These are phyloP conservation scores for Hymenoscyphus linearis DNA, from an alignment of 2,329 filamentous ascomycete genomes.

Conservation along the genomic window DNA sequence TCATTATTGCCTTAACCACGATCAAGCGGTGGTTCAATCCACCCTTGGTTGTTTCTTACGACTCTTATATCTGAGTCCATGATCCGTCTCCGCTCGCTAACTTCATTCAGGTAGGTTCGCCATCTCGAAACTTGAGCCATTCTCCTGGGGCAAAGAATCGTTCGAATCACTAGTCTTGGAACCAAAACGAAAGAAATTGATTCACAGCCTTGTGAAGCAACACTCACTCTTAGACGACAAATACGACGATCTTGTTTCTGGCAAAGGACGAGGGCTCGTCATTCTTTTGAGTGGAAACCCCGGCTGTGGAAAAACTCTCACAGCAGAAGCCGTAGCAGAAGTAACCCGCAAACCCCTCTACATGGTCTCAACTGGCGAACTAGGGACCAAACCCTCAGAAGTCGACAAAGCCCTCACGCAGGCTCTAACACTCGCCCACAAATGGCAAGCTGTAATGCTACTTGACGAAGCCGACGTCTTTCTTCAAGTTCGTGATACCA, in stretches of 20 bases:
- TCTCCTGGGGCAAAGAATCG: background rate
- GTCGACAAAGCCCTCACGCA: conserved; percentile 4
- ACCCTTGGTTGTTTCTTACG: too few species aligned
- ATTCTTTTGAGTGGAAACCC: conserved; percentile 4
- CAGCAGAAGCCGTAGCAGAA: conserved; percentile 8
- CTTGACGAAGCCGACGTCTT: conserved; percentile 13
- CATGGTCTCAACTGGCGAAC: conserved; percentile 5
- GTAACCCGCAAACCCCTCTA: conserved; percentile 2
- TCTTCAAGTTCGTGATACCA: conserved; percentile 28
- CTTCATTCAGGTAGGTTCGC: background rate
- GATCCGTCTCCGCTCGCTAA: background rate
- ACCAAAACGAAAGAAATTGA: background rate
- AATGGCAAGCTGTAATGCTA: conserved; percentile 11
- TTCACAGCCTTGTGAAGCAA: background rate
- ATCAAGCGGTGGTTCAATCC: too few species aligned
- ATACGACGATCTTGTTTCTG: conserved; percentile 9
- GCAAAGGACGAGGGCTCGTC: conserved; percentile 11
- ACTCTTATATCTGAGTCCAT: too few species aligned
- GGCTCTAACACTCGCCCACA: conserved; percentile 2
- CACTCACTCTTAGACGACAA: background rate
- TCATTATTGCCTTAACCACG: too few species aligned
- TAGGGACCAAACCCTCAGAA: conserved; percentile 28
- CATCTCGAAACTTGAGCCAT: background rate
- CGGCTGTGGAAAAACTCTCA: conserved; percentile 1
- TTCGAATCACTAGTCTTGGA: conserved; percentile 1